Percentiles rank a stretch among this genome's conserved stretches.
Conservation (phyloP, 768 basidiomycete genomes). For the Termitomyces eurrhizus region DNA sequence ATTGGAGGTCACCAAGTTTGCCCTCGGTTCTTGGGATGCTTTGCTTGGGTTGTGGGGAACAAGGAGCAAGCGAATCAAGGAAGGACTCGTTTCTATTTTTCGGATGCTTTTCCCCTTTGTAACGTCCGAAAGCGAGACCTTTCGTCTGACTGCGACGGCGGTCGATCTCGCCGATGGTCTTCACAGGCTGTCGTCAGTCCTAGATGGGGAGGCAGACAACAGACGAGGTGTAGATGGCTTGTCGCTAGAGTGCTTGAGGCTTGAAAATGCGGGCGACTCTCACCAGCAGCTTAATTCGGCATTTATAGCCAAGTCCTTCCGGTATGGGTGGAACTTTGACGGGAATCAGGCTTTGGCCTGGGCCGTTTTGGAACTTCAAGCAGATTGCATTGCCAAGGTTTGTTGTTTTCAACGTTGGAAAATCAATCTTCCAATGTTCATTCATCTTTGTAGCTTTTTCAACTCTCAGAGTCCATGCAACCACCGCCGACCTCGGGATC, state of each 20-base stretch:
- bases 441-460: constrained; percentile 46
- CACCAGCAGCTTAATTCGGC: constrained; percentile 25
- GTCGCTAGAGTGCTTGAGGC: constrained; percentile 58
- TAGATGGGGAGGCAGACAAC: constrained; percentile 61
- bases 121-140: constrained; percentile 30
- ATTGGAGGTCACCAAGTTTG: constrained; percentile 54
- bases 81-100: constrained; percentile 72
- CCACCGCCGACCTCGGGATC: constrained; percentile 20
- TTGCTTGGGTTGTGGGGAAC: constrained; percentile 75
- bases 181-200: constrained; percentile 45
- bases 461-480: constrained; percentile 55
- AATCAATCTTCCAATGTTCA: constrained; percentile 5
- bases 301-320: constrained; percentile 65
- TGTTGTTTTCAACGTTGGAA: constrained; percentile 7
- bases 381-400: constrained; percentile 73
- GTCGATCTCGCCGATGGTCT: constrained; percentile 46
- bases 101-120: constrained; percentile 72
- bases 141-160: constrained; percentile 11
- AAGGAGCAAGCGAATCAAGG: constrained; percentile 74
- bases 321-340: constrained; percentile 72
- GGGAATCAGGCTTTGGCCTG: constrained; percentile 68
- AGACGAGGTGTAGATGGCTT: constrained; percentile 65
- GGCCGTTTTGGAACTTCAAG: constrained; percentile 75
- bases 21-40: constrained; percentile 55
- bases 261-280: constrained; percentile 35